phyloP scores from a whole-genome alignment of 2,329 filamentous ascomycete species.

The Cordyceps cicadae region DNA sequence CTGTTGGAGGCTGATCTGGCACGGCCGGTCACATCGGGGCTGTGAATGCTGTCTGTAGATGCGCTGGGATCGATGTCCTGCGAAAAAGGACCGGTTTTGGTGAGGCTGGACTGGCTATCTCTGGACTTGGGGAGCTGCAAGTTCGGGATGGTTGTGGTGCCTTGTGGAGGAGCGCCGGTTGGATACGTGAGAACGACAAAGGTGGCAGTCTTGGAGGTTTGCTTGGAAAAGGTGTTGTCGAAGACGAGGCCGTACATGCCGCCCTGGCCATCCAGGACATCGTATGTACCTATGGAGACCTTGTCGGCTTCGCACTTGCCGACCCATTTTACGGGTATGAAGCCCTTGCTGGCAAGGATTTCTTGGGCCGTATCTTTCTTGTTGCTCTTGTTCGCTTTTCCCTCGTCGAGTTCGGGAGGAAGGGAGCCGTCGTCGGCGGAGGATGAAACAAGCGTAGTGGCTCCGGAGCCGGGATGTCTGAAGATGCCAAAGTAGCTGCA shows the following conservation, averaged over 20 bases:
- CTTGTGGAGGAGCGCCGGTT: constrained; percentile 68
- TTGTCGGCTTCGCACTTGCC: constrained; percentile 96
- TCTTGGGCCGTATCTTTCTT: constrained; percentile 56
- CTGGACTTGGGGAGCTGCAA: constrained; percentile 34
- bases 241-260: constrained; percentile 97
- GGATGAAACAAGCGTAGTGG: constrained; percentile 36
- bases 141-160: constrained; percentile 60
- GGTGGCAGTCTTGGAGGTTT: constrained; percentile 86
- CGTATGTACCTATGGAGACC: constrained; percentile 81
- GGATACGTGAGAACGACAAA: constrained; percentile 93
- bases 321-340: constrained; percentile 70
- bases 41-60: constrained; percentile 55
- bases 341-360: constrained; percentile 56
- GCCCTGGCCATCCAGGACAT: constrained; percentile 64
- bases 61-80: constrained; percentile 38
- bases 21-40: constrained; percentile 35
- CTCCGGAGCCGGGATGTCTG: constrained; percentile 78
- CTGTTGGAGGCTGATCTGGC: constrained; percentile 43
- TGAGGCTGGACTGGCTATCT: constrained; percentile 44
- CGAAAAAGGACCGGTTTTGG: constrained; percentile 37
- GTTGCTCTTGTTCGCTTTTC: constrained; percentile 41
- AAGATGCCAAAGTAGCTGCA: constrained; percentile 87
- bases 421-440: constrained; percentile 36
- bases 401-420: constrained; percentile 33
- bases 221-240: constrained; percentile 98